phyloP scores from a whole-genome alignment of 129 eudicot species.

The Helianthus tuberosus region DNA sequence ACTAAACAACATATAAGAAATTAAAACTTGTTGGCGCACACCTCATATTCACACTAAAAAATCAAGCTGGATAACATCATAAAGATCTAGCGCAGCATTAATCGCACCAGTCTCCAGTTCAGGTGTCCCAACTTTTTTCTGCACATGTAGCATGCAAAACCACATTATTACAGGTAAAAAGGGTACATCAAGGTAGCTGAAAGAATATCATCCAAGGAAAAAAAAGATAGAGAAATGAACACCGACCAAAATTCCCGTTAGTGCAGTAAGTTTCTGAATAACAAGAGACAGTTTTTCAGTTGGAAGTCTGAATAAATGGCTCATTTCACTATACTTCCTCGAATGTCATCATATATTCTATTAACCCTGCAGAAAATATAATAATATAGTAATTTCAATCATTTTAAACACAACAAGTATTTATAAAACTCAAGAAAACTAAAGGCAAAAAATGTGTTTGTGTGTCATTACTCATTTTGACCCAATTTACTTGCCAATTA shows the following conservation, averaged over 20 bases:
- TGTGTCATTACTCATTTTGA: not conserved
- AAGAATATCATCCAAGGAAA: not conserved
- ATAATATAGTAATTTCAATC: no score
- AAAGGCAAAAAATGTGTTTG: not conserved
- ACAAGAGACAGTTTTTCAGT: slow-evolving; percentile 73
- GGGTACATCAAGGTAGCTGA: no score
- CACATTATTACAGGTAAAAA: slow-evolving; percentile 8
- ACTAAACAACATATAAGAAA: no score
- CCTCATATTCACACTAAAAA: slow-evolving; percentile 80
- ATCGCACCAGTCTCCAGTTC: slow-evolving; percentile 77
- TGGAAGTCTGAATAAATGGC: slow-evolving; percentile 52
- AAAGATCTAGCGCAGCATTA: slow-evolving; percentile 89
- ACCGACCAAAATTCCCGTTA: slow-evolving; percentile 91
- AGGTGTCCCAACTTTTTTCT: slow-evolving; percentile 74
- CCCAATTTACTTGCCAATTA: not conserved
- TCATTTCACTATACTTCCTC: slow-evolving; percentile 50
- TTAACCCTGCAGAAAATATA: slow-evolving; percentile 69
- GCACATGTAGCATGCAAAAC: slow-evolving; percentile 26
- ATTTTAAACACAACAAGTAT: no score
- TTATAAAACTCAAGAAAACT: not conserved
- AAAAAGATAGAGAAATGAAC: not conserved
- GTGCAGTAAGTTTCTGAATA: slow-evolving; percentile 86
- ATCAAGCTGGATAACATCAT: slow-evolving; percentile 84
- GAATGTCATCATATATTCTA: slow-evolving; percentile 72
- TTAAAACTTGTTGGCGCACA: slow-evolving; percentile 40